Evolutionary conservation across 2,329 filamentous ascomycete species (phyloP), one percentile per base, ranked within the genome.

Genomic region (Colletotrichum somersetense): DNA sequence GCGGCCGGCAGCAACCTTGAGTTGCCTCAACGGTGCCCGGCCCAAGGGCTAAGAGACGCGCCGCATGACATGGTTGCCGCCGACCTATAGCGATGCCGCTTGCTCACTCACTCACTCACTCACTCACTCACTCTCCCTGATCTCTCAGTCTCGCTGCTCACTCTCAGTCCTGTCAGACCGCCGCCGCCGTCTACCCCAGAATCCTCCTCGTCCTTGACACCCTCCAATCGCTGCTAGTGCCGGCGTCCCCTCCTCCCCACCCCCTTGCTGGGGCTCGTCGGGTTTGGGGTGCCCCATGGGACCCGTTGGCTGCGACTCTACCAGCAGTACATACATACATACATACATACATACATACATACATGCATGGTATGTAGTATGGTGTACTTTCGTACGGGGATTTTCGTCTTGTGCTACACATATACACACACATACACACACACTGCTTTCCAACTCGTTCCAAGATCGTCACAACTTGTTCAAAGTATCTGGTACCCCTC

Each of bases 251-350:
- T 12, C 42, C 16, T 12, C 44, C 38, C 11, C 38, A 4, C 40
- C 33, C 35, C 5, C 14, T n/a, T 50, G 59, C 44, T 50, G 59
- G 44, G 20, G 38, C 57, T 62, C 35, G 23, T 61, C 33, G 65
- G 57, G 65, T 46, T 40, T 48, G 40, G 65, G 20, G 57, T 50
- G 62, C 46, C 46, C 65, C 48, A 55, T 56, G 65, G 50, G 58
- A 48, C 10, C 55, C 46, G 62, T 55, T 14, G 62, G 52, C 18
- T 35, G 62, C 40, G 26, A 65, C 62, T 65, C 40, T 46, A 26
- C 26, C 40, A 42, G 40, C 35, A 3, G 30, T 30, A 30, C 30
- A 30, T 30, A 30, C 30, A 30, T 5, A 30, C 30, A 30, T 5
- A 30, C 30, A 3, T 5, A 30, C 26, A 30, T 3, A 30, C 26